Evolutionary conservation across 2,329 filamentous ascomycete genomes (phyloP).

Genomic region (Claviceps lovelessii): DNA sequence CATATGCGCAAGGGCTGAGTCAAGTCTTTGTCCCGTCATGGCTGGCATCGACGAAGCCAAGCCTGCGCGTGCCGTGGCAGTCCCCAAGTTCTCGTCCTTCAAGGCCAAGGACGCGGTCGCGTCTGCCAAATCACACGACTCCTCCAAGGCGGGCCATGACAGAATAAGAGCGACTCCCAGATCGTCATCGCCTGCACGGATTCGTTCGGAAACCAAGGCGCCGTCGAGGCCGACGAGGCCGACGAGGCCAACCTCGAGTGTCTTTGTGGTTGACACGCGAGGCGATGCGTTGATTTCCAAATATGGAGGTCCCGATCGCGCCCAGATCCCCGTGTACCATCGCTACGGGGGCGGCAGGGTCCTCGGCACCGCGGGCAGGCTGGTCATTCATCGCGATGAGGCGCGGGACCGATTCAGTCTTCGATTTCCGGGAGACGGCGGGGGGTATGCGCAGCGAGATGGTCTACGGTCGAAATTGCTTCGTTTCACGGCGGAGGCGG

Average conservation of each 20-base stretch:
- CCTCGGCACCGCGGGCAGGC: conserved; percentile 46
- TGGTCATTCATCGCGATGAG: conserved; percentile 53
- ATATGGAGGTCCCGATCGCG: conserved; percentile 56
- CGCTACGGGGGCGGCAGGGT: conserved; percentile 55
- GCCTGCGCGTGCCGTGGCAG: conserved; percentile 6
- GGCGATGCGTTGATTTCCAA: conserved; percentile 63
- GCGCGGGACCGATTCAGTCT: conserved; percentile 42
- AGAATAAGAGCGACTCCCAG: conserved; percentile 6
- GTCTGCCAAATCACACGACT: conserved; percentile 17
- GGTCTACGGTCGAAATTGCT: conserved; percentile 28
- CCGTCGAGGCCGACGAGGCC: conserved; percentile 1
- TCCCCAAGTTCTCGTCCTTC: conserved; percentile 64
- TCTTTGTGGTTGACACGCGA: conserved; percentile 53
- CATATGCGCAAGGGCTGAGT: background rate
- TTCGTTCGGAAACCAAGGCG: background rate
- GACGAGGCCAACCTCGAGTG: conserved; percentile 9
- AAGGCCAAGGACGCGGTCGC: conserved; percentile 27
- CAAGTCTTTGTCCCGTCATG: background rate
- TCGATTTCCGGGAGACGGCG: conserved; percentile 27
- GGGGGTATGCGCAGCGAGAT: conserved; percentile 27
- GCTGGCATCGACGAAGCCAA: conserved; percentile 15
- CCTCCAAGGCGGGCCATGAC: conserved; percentile 4
- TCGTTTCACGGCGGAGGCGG: conserved; percentile 22
- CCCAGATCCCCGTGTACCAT: conserved; percentile 56
- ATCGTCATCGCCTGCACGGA: background rate